These are phyloP conservation scores for Amauroascus niger DNA, from an alignment of 2,329 filamentous ascomycete species.

Conservation along the genomic window DNA sequence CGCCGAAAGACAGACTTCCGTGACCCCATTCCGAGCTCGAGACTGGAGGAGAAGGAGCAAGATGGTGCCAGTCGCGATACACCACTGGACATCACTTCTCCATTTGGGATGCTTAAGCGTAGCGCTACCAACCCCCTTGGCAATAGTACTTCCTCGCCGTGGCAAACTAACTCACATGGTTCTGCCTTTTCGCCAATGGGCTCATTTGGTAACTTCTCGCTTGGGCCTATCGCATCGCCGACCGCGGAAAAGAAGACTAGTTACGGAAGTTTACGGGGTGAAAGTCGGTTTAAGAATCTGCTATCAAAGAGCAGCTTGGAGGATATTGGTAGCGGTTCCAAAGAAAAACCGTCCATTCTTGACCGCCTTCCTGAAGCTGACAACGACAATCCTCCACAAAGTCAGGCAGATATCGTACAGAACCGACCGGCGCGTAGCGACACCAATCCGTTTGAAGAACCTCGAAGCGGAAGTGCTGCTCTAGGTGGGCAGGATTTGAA, in stretches of 20 bases:
- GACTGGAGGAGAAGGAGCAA: slow-evolving; percentile 44
- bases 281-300: slow-evolving; percentile 77
- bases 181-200: slow-evolving; percentile 65
- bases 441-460: slow-evolving; percentile 44
- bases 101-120: slow-evolving; percentile 49
- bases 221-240: slow-evolving; percentile 45
- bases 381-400: slow-evolving; percentile 39
- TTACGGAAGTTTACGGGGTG: slow-evolving; percentile 58
- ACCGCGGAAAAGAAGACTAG: slow-evolving; percentile 61
- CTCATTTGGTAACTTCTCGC: slow-evolving; percentile 82
- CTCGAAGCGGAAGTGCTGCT: slow-evolving; percentile 53
- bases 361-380: slow-evolving; percentile 47
- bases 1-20: slow-evolving; percentile 54
- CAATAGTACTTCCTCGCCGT: slow-evolving; percentile 38
- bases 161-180: slow-evolving; percentile 47
- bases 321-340: slow-evolving; percentile 44
- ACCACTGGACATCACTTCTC: slow-evolving; percentile 33
- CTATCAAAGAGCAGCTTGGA: slow-evolving; percentile 70
- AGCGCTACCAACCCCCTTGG: slow-evolving; percentile 47
- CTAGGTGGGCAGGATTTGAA: slow-evolving; percentile 66
- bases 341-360: slow-evolving; percentile 48
- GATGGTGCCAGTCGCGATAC: slow-evolving; percentile 31
- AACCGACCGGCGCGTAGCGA: slow-evolving; percentile 41
- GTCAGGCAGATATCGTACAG: slow-evolving; percentile 43
- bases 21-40: slow-evolving; percentile 36